Percentiles rank a stretch among this genome's conserved stretches.
Conservation (phyloP, 371 early-diverging fungal species). For the Syncephalastrum contaminatum region DNA sequence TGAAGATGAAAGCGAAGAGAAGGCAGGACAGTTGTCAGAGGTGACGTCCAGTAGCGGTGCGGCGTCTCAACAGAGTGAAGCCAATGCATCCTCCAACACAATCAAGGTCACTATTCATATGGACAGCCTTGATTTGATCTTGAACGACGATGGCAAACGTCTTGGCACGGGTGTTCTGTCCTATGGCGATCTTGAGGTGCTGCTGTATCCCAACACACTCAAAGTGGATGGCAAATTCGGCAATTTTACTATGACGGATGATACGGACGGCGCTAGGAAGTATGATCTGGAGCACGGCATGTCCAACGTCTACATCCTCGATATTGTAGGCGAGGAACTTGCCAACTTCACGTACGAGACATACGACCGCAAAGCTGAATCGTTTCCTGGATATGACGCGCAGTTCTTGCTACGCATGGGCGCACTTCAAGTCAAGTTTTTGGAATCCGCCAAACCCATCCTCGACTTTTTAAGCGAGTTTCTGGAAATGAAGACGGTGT, state of each 20-base stretch:
- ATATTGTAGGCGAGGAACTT: conserved; percentile 76
- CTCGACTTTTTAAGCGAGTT: conserved; percentile 73
- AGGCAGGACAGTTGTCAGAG: not conserved
- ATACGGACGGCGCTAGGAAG: conserved; percentile 16
- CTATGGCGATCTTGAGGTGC: conserved; percentile 54
- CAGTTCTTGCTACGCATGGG: conserved; percentile 63
- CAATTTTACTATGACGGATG: conserved; percentile 66
- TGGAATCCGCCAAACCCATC: conserved; percentile 52
- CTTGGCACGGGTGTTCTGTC: conserved; percentile 66
- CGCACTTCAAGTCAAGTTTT: conserved; percentile 61
- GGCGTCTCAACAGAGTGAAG: not conserved
- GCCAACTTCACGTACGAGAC: conserved; percentile 74
- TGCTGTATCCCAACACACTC: conserved; percentile 47
- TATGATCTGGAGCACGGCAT: conserved; percentile 5
- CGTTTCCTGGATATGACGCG: conserved; percentile 73
- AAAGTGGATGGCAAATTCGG: conserved; percentile 71
- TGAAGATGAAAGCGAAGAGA: not conserved
- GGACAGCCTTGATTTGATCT: conserved; percentile 62
- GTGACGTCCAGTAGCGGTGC: not conserved
- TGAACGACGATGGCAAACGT: conserved; percentile 62
- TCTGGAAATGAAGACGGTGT: conserved; percentile 83
- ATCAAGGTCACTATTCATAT: conserved; percentile 67
- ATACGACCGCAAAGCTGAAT: conserved; percentile 34
- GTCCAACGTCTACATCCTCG: conserved; percentile 51
- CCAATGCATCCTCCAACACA: conserved; percentile 18